A percentile compares a stretch with the other conserved stretches of the same genome.
phyloP scores from a whole-genome alignment of 352 stramenopile species.

The Phytophthora hibernalis region DNA sequence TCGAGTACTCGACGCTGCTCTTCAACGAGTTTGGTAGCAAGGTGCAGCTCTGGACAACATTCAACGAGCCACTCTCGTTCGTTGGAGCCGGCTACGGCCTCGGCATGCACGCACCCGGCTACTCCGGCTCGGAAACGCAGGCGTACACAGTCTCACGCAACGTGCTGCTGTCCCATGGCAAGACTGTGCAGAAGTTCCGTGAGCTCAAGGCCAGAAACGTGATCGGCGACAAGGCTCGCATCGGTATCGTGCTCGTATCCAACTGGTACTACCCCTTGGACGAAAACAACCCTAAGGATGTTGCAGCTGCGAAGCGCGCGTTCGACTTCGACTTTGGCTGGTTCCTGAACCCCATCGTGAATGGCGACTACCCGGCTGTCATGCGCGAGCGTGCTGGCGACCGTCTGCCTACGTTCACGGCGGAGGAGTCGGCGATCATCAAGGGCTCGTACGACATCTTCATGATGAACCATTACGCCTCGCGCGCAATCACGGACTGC shows the following conservation, averaged over 20 bases:
- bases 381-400: constrained; percentile 88
- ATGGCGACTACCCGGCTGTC: constrained; percentile 91
- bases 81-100: constrained; percentile 81
- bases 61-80: constrained; percentile 95
- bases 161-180: constrained; percentile 91
- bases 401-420: constrained; percentile 90
- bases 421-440: constrained; percentile 71
- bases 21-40: constrained; percentile 92
- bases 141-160: constrained; percentile 82
- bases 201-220: constrained; percentile 35
- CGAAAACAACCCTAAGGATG: constrained; percentile 45
- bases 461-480: constrained; percentile 96
- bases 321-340: constrained; percentile 93
- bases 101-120: constrained; percentile 56
- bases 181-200: constrained; percentile 90
- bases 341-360: constrained; percentile 92
- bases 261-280: constrained; percentile 88
- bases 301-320: constrained; percentile 77
- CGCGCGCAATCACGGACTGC: constrained; percentile 68
- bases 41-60: constrained; percentile 94
- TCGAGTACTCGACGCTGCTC: constrained; percentile 87
- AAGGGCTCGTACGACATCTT: constrained; percentile 93
- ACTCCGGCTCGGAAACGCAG: constrained; percentile 49
- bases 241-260: constrained; percentile 93
- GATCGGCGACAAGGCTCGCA: constrained; percentile 65